Conservation (phyloP, 2,329 filamentous ascomycete genomes). For the Fusarium armeniacum region DNA sequence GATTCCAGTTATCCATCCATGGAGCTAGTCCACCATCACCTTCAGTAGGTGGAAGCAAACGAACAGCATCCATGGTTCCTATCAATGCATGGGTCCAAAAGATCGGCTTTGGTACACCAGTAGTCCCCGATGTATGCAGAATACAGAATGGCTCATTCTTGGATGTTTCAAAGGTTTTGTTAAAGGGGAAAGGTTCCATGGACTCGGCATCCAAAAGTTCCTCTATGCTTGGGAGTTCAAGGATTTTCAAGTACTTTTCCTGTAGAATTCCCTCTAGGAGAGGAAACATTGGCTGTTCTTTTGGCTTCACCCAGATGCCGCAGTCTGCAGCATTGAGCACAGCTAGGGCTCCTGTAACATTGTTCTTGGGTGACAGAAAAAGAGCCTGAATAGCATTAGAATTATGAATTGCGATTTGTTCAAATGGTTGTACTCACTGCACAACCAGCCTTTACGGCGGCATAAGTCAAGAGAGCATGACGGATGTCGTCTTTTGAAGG, state of each 20-base stretch:
- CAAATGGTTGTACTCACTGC: slow-evolving; percentile 42
- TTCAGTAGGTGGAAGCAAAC: slow-evolving; percentile 52
- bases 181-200: slow-evolving; percentile 47
- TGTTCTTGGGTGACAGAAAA: slow-evolving; percentile 55
- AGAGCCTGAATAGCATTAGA: slow-evolving; percentile 45
- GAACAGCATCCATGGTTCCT: slow-evolving; percentile 56
- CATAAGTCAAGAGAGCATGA: slow-evolving; percentile 51
- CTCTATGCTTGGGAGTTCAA: slow-evolving; percentile 50
- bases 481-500: slow-evolving; percentile 49
- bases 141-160: slow-evolving; percentile 55
- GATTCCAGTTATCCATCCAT: slow-evolving; percentile 45
- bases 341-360: slow-evolving; percentile 50
- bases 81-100: slow-evolving; percentile 52
- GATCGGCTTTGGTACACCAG: slow-evolving; percentile 60
- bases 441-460: slow-evolving; percentile 53
- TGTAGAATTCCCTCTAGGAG: slow-evolving; percentile 46
- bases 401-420: background rate
- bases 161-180: slow-evolving; percentile 53
- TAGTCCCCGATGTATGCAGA: slow-evolving; percentile 60
- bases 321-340: slow-evolving; percentile 54
- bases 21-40: slow-evolving; percentile 47
- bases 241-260: slow-evolving; percentile 47
- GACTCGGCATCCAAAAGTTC: slow-evolving; percentile 43
- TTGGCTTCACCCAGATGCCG: slow-evolving; percentile 49
- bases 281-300: slow-evolving; percentile 36